Base-by-base conservation (phyloP, 371 early-diverging fungal genomes). In the Mucor indicus region DNA sequence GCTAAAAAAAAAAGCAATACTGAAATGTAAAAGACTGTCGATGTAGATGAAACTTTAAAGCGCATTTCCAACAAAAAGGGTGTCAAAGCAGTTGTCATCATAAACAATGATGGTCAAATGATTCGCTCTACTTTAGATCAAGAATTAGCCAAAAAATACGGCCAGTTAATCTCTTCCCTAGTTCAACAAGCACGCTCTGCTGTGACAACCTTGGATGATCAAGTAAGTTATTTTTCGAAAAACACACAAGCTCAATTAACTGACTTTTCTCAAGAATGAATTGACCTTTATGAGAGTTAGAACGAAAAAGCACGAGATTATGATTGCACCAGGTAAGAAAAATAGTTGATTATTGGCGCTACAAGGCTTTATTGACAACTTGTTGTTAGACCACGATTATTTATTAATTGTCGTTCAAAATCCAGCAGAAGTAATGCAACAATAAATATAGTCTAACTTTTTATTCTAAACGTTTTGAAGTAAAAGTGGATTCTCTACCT, bases 261-360 rank as follows among this genome's bases (percentile, higher is more conserved):
- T 40, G 1, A 24, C 44, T 23, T 31, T 33, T 32, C 20, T 11
- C 37, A 67, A 84, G 89, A 93, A 96, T 57, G 96, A 94, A 27
- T 64, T 96, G 43, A 93, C 93, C n/a, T 96, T 96, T 62, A 57
- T 96, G 48, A 79, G 96, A 39, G 84, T 96, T 22, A 76, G 96
- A 35, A 91, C 93, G 11, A 93, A 91, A 68, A 91, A 91, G 57
- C 92, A 94, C 62, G 96, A 96, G 67, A 88, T 96, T 40, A 92
- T 96, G 93, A 81, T 96, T 11, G 90, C 93, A 4, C 93, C 94
- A 38, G 89, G 91, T 89, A 78, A 45, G 57, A 25, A 29, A 23
- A 9, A 32, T 9, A 2, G 38, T 21, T 7, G 5, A 38, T 19
- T 4, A 38, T 21, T n/a, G n/a, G n/a, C n/a, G n/a, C n/a, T n/a